phyloP scores from a whole-genome alignment of 768 basidiomycete genomes.

The Tulasnella sp. region DNA sequence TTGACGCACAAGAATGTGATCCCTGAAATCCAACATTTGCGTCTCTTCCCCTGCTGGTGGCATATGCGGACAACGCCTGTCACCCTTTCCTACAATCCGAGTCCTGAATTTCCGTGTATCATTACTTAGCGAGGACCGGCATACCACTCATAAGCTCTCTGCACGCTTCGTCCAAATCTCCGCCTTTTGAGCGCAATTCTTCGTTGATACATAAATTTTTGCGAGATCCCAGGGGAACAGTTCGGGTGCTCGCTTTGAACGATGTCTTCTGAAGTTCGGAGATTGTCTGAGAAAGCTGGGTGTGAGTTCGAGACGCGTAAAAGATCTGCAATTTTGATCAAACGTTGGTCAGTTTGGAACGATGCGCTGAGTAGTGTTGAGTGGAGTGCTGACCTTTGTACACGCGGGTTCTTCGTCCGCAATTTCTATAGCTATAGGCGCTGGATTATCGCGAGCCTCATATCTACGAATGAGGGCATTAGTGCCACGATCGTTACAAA shows the following conservation, averaged over 20 bases:
- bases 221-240: constrained; percentile 86
- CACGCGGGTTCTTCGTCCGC: constrained; percentile 58
- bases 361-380: not conserved
- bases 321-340: constrained; percentile 58
- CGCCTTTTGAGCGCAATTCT: constrained; percentile 58
- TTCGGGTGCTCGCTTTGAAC: constrained; percentile 50
- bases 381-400: constrained; percentile 47
- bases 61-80: constrained; percentile 73
- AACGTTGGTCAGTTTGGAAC: not conserved
- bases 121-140: constrained; percentile 32
- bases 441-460: constrained; percentile 22
- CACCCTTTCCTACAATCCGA: constrained; percentile 56
- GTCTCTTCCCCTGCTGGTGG: constrained; percentile 70
- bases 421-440: not conserved
- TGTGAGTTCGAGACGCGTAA: constrained; percentile 95
- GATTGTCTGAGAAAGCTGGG: constrained; percentile 88
- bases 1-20: constrained; percentile 73
- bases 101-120: not conserved
- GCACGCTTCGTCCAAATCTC: constrained; percentile 85
- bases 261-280: constrained; percentile 77
- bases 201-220: constrained; percentile 94
- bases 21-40: constrained; percentile 78
- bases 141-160: constrained; percentile 75
- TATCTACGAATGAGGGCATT: not conserved
- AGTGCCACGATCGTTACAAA: not conserved